A percentile compares a stretch with the other conserved stretches of the same genome.
These are phyloP conservation scores for Aspergillus asperescens DNA, from an alignment of 495 filamentous ascomycete species.

Conservation along the genomic window DNA sequence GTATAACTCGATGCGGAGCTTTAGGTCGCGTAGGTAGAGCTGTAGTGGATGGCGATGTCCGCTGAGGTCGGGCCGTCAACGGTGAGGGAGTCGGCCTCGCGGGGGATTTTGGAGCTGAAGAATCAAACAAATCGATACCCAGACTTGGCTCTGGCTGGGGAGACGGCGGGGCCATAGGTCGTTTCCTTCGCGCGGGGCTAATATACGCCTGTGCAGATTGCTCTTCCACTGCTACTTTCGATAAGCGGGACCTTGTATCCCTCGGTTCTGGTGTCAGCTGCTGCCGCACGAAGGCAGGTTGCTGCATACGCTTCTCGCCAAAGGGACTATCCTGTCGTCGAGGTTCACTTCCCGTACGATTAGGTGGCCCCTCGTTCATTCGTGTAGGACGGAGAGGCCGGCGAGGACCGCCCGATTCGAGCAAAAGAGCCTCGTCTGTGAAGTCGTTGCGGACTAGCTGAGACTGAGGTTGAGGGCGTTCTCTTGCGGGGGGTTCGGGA, in stretches of 20 bases:
- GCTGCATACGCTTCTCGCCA: constrained; percentile 24
- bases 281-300: constrained; percentile 36
- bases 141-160: constrained; percentile 32
- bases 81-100: constrained; percentile 25
- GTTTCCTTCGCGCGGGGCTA: constrained; percentile 79
- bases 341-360: constrained; percentile 20
- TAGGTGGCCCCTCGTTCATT: constrained; percentile 21
- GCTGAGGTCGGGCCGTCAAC: constrained; percentile 28
- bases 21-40: constrained; percentile 44
- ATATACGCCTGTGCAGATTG: constrained; percentile 81
- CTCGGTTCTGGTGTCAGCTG: constrained; percentile 32
- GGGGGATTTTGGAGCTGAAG: constrained; percentile 32
- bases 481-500: constrained; percentile 24
- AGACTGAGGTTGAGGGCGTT: constrained; percentile 24
- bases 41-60: constrained; percentile 21
- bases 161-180: constrained; percentile 44
- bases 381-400: constrained; percentile 26
- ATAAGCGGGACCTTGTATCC: constrained; percentile 58
- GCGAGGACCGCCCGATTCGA: constrained; percentile 59
- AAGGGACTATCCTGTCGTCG: constrained; percentile 44
- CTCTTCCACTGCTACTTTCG: constrained; percentile 69
- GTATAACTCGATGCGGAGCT: constrained; percentile 59
- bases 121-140: constrained; percentile 55
- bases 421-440: constrained; percentile 86
- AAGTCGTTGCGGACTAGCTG: constrained; percentile 34